Conservation (phyloP, 2,329 filamentous ascomycete species). For the Pseudogymnoascus sp. region DNA sequence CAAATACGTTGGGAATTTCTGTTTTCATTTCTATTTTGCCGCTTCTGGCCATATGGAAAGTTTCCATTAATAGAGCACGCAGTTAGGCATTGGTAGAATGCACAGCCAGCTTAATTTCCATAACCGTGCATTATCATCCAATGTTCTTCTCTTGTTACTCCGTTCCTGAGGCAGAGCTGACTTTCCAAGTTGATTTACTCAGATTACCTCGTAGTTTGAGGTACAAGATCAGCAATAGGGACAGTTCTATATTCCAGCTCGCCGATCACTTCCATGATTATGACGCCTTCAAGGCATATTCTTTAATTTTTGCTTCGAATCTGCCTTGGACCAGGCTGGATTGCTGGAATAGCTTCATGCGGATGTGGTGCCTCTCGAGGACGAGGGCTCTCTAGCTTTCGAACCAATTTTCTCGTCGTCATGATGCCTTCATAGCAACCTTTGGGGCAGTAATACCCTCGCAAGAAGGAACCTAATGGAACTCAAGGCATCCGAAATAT, state of each 20-base stretch:
- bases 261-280: background rate
- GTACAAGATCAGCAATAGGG: background rate
- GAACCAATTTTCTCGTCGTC: background rate
- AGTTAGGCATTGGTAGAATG: background rate
- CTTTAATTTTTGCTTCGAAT: background rate
- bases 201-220: background rate
- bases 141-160: background rate
- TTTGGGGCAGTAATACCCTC: background rate
- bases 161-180: background rate
- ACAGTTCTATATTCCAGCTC: background rate
- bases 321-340: background rate
- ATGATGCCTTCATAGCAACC: background rate
- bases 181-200: background rate
- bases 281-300: conserved; percentile 1
- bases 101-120: background rate
- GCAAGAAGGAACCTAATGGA: background rate
- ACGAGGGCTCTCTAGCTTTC: background rate
- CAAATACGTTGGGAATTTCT: background rate
- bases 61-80: background rate
- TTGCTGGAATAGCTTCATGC: background rate
- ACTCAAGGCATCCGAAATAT: background rate
- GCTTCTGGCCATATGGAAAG: background rate
- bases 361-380: background rate
- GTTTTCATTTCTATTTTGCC: background rate
- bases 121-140: background rate